Percentiles rank a stretch among this genome's conserved stretches.
These are phyloP conservation scores for Plenodomus tracheiphilus DNA, from an alignment of 2,329 filamentous ascomycete genomes.

Conservation along the genomic window DNA sequence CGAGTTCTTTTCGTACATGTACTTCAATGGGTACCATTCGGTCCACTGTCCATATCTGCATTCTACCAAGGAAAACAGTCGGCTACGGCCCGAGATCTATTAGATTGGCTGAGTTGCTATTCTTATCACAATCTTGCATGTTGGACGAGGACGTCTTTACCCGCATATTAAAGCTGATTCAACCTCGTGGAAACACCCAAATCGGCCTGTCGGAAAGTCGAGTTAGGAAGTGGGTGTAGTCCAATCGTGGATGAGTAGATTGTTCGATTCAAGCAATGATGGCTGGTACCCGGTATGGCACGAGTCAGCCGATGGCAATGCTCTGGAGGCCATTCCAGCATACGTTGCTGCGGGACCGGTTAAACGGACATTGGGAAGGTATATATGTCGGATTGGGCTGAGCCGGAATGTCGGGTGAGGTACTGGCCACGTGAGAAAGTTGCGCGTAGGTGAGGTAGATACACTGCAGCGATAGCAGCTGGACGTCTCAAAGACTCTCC, in stretches of 20 bases:
- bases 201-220: constrained; percentile 1
- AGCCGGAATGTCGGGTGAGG: neutral
- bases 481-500: neutral
- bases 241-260: constrained; percentile 3
- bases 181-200: constrained; percentile 12
- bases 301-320: constrained; percentile 2
- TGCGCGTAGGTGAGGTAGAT: neutral
- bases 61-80: no score
- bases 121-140: constrained; percentile 15
- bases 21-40: no score
- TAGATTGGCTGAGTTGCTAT: constrained; percentile 18
- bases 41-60: no score
- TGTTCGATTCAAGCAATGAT: constrained; percentile 8
- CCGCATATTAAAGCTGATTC: constrained; percentile 25
- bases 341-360: constrained; percentile 3
- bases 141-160: constrained; percentile 22
- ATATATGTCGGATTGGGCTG: constrained; percentile 1
- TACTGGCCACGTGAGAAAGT: neutral
- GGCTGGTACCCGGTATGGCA: constrained; percentile 2
- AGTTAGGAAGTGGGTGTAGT: neutral
- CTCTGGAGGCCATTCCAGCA: constrained; percentile 2
- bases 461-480: neutral
- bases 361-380: constrained; percentile 7
- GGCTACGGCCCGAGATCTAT: no score
- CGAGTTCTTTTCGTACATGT: no score